Conservation (phyloP, 768 basidiomycete genomes). For the Rhodotorula paludigena region DNA sequence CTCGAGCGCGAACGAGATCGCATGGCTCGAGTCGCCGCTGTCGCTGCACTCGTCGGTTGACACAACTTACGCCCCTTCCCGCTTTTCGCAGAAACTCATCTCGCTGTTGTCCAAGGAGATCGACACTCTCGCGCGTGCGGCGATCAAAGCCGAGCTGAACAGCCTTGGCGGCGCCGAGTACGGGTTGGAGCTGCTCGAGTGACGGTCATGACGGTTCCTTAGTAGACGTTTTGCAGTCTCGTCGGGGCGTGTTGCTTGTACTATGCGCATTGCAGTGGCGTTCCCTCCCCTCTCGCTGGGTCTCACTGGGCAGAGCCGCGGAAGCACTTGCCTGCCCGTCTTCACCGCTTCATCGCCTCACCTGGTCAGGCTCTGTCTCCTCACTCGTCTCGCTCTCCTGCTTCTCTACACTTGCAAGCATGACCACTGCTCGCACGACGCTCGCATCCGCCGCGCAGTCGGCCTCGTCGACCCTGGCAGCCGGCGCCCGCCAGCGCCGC, state of each 20-base stretch:
- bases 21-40: too few relatives aligned
- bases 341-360: too few relatives aligned
- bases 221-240: neutral
- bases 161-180: conserved; percentile 9
- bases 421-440: too few relatives aligned
- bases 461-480: neutral
- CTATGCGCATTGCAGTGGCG: neutral
- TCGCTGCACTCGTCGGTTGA: neutral
- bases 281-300: neutral
- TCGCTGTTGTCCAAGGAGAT: conserved; percentile 72
- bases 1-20: too few relatives aligned
- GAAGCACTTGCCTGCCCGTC: too few relatives aligned
- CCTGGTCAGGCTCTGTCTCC: neutral
- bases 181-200: neutral
- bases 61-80: neutral
- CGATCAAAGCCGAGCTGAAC: conserved; percentile 38
- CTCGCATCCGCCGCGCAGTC: neutral
- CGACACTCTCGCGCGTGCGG: conserved; percentile 51
- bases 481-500: conserved; percentile 42
- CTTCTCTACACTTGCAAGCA: neutral
- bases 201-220: neutral
- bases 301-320: too few relatives aligned
- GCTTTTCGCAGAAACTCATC: conserved; percentile 67
- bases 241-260: neutral
- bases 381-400: neutral